These are phyloP conservation scores for Dactylella cylindrospora DNA, from an alignment of 2,329 filamentous ascomycete genomes.

Conservation along the genomic window DNA sequence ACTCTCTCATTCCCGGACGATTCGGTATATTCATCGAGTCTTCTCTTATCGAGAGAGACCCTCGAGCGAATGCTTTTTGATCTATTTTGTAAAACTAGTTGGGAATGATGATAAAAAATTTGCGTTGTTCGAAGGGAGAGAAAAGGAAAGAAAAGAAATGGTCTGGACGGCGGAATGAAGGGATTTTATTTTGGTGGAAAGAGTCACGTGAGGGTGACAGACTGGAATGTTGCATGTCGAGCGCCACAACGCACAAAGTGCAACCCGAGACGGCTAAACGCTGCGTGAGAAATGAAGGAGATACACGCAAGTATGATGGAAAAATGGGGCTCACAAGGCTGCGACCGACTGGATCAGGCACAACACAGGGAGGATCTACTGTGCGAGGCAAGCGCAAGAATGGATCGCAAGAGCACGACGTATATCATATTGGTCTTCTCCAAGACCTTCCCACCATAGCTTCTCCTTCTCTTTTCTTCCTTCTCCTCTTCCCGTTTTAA, in stretches of 20 bases:
- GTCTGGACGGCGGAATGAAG: not conserved
- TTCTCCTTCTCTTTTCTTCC: too few relatives aligned
- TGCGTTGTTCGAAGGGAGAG: conserved; percentile 32
- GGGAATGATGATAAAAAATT: conserved; percentile 41
- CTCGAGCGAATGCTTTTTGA: conserved; percentile 43
- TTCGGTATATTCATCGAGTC: conserved; percentile 43
- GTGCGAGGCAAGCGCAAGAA: too few relatives aligned
- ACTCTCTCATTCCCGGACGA: conserved; percentile 42
- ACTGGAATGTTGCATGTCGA: not conserved
- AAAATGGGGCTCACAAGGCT: too few relatives aligned
- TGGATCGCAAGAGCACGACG: too few relatives aligned
- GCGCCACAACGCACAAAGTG: not conserved
- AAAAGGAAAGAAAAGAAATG: conserved; percentile 9
- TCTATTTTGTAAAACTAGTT: conserved; percentile 25
- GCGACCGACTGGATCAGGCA: too few relatives aligned
- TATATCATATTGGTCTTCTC: too few relatives aligned
- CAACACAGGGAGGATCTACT: too few relatives aligned
- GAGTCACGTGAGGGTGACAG: not conserved
- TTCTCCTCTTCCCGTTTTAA: too few relatives aligned
- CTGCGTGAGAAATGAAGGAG: not conserved
- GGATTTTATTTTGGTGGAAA: conserved; percentile 9
- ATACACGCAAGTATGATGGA: not conserved
- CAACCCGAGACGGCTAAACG: not conserved
- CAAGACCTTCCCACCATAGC: too few relatives aligned
- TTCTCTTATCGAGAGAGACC: conserved; percentile 1